Evolutionary conservation across 345 rosid species (phyloP).

Genomic region (Populus alba): DNA sequence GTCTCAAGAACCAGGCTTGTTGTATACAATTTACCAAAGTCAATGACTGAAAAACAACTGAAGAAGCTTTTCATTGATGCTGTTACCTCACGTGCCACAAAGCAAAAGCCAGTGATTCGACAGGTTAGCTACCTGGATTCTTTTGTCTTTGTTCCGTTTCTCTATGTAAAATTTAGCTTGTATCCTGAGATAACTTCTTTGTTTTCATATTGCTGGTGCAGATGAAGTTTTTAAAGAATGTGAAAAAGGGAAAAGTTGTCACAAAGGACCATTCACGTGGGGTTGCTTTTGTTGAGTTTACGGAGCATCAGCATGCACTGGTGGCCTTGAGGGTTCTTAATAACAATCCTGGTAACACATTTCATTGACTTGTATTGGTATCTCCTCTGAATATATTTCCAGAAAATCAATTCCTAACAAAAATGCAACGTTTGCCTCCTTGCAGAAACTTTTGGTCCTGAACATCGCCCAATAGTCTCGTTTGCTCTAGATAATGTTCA

Average conservation of each 20-base stretch:
- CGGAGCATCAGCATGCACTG: slow-evolving; percentile 82
- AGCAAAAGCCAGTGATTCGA: slow-evolving; percentile 75
- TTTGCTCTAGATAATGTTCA: slow-evolving; percentile 81
- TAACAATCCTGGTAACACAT: slow-evolving; percentile 72
- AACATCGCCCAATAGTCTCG: slow-evolving; percentile 75
- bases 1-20: slow-evolving; percentile 79
- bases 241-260: slow-evolving; percentile 63
- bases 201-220: slow-evolving; percentile 26
- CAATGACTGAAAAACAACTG: slow-evolving; percentile 65
- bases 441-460: slow-evolving; percentile 81
- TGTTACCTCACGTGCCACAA: slow-evolving; percentile 81
- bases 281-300: slow-evolving; percentile 84
- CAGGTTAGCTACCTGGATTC: slow-evolving; percentile 48
- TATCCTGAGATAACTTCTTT: neutral
- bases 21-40: slow-evolving; percentile 80
- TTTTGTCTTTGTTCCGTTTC: neutral
- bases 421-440: slow-evolving; percentile 6
- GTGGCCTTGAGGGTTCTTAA: slow-evolving; percentile 92
- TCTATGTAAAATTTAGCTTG: neutral
- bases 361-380: neutral
- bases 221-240: slow-evolving; percentile 69
- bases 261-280: slow-evolving; percentile 72
- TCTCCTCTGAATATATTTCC: neutral
- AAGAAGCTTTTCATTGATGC: slow-evolving; percentile 67
- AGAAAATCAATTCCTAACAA: neutral